These are phyloP conservation scores for Tricholoma terreum DNA, from an alignment of 768 basidiomycete genomes.

Conservation along the genomic window DNA sequence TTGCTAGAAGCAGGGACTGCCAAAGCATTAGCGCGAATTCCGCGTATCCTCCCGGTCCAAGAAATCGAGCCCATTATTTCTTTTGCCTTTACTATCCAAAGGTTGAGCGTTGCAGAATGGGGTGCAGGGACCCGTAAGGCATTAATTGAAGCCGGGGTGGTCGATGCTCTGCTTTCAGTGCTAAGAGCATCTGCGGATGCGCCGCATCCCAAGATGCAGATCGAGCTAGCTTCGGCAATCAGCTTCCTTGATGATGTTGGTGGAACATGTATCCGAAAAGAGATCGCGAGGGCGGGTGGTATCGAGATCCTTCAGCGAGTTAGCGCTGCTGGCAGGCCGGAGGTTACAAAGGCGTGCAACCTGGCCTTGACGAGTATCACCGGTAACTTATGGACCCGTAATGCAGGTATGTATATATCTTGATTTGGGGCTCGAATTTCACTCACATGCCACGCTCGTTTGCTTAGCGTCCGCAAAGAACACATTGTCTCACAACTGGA, in stretches of 20 bases:
- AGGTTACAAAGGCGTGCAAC: background rate
- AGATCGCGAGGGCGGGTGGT: background rate
- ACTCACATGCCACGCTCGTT: background rate
- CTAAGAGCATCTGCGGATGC: background rate
- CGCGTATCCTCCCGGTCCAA: background rate
- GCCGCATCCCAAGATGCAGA: background rate
- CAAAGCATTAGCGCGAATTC: background rate
- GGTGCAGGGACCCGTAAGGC: background rate
- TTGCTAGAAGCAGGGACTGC: background rate
- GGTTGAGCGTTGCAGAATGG: background rate
- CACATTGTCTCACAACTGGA: background rate
- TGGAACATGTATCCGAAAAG: background rate
- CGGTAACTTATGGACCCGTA: background rate
- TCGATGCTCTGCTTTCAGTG: background rate
- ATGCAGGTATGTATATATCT: background rate
- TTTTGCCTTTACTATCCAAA: background rate
- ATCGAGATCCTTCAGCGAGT: background rate
- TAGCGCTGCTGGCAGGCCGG: background rate
- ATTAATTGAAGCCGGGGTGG: background rate
- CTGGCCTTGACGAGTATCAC: background rate
- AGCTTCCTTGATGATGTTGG: background rate
- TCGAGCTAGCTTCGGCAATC: background rate
- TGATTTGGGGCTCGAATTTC: background rate
- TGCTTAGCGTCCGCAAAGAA: background rate
- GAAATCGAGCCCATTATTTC: background rate